Evolutionary conservation across 164 flowering plant genomes (phyloP), one percentile per base, ranked within the genome.

Genomic region (Aristolochia fimbriata): DNA sequence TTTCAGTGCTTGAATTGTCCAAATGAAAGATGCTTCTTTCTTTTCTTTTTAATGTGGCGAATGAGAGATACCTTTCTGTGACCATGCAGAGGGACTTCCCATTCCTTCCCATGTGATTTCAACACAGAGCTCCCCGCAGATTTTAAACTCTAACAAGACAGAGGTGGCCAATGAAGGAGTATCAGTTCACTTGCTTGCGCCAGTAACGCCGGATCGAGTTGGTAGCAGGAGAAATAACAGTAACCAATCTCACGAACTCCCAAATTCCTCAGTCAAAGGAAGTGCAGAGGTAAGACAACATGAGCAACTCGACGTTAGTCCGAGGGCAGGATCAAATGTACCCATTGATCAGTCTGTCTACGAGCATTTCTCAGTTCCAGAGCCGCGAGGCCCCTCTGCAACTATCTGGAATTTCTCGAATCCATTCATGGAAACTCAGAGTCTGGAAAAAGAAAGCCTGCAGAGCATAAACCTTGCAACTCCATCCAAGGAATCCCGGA

Each of bases 401-500:
- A 37, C 43, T 10, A 37, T 37, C 43, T 37, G 43, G 43, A 7
- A 37, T 37, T 37, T 37, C 4, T 37, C 43, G 11, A 10, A 37
- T 37, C 43, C 43, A 37, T 37, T 20, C 64, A 31, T 17, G n/a
- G 27, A 15, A 58, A 47, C 43, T 41, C 61, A 45, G 33, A 61
- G 15, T 51, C 63, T 9, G 43, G 57, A 30, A 54, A 61, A 47
- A 67, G 57, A n/a, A 56, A 45, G 19, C 47, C 51, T 24, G 53
- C 51, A 12, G 65, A 65, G 25, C 14, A 58, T 43, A 17, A 51
- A 63, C 50, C 63, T 48, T 46, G 64, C 74, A 55, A 60, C 74
- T n/a, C 22, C 60, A 49, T 10, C 57, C 17, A 58, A 47, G 63
- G 80, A 78, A 68, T 70, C 68, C 67, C 67, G 61, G 62, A 63